Conservation (phyloP, 1,139 yeast species). For the Scheffersomyces insectosa region DNA sequence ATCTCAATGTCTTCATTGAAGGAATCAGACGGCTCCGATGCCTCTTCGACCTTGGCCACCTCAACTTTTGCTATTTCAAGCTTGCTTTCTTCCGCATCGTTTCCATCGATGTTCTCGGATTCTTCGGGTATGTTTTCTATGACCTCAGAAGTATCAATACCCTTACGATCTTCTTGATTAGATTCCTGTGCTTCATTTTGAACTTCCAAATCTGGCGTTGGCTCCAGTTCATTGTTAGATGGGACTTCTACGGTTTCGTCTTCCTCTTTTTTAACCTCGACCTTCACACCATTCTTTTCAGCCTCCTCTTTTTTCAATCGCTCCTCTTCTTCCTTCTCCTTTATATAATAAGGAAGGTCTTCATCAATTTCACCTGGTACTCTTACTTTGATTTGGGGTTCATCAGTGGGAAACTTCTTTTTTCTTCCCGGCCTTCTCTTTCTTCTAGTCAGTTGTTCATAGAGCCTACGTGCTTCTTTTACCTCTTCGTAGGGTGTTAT, state of each 20-base stretch:
- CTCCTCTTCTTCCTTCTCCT: constrained; percentile 2
- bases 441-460: constrained; percentile 34
- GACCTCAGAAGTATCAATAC: background rate
- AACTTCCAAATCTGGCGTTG: background rate
- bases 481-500: constrained; percentile 57
- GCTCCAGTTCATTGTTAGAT: constrained; percentile 1
- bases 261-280: background rate
- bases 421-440: constrained; percentile 40
- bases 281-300: constrained; percentile 5
- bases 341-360: constrained; percentile 28
- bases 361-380: constrained; percentile 42
- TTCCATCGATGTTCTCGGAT: background rate
- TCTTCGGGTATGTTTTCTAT: background rate
- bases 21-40: background rate
- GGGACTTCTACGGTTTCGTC: constrained; percentile 1
- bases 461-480: constrained; percentile 39
- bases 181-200: background rate
- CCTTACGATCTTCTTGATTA: background rate
- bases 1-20: background rate
- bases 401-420: constrained; percentile 22
- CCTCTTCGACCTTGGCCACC: constrained; percentile 1
- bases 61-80: background rate
- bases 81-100: background rate
- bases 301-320: constrained; percentile 6
- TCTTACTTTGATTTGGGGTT: constrained; percentile 11